Conservation (phyloP, 2,329 filamentous ascomycete genomes). For the Colletotrichum aenigma region DNA sequence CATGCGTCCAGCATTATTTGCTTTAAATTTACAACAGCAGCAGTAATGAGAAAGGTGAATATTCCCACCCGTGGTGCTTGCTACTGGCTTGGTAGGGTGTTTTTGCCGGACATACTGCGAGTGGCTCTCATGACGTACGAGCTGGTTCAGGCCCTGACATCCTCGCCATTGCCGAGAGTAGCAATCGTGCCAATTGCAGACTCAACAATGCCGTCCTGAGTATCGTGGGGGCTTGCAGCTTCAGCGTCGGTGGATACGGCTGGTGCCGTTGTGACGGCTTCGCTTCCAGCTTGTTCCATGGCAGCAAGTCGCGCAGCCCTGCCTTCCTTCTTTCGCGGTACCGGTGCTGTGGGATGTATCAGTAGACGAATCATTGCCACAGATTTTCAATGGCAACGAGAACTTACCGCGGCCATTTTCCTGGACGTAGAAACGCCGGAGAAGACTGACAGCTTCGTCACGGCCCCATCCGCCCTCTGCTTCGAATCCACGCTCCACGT, state of each 20-base stretch:
- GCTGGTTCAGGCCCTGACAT: not conserved
- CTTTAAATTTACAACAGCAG: not conserved
- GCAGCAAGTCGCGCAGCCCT: slow-evolving; percentile 57
- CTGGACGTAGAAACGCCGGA: slow-evolving; percentile 95
- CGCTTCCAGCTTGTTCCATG: slow-evolving; percentile 32
- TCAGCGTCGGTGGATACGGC: not conserved
- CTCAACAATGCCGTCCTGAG: not conserved
- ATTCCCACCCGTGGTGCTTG: not conserved
- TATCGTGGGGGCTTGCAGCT: not conserved
- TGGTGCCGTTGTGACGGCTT: not conserved
- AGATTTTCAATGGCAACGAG: not conserved
- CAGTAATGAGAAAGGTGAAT: not conserved
- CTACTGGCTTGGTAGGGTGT: not conserved
- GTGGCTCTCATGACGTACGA: not conserved
- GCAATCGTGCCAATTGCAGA: not conserved
- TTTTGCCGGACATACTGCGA: not conserved
- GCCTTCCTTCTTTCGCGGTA: slow-evolving; percentile 60
- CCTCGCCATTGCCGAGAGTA: not conserved
- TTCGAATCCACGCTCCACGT: slow-evolving; percentile 79
- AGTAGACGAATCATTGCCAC: slow-evolving; percentile 21
- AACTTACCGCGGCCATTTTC: slow-evolving; percentile 87
- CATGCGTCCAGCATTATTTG: not conserved
- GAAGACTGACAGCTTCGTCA: slow-evolving; percentile 89
- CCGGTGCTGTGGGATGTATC: slow-evolving; percentile 41
- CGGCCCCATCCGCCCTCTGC: slow-evolving; percentile 87